Percentiles rank a stretch among this genome's conserved stretches.
These are phyloP conservation scores for Stellera chamaejasme DNA, from an alignment of 345 rosid genomes.

Conservation along the genomic window DNA sequence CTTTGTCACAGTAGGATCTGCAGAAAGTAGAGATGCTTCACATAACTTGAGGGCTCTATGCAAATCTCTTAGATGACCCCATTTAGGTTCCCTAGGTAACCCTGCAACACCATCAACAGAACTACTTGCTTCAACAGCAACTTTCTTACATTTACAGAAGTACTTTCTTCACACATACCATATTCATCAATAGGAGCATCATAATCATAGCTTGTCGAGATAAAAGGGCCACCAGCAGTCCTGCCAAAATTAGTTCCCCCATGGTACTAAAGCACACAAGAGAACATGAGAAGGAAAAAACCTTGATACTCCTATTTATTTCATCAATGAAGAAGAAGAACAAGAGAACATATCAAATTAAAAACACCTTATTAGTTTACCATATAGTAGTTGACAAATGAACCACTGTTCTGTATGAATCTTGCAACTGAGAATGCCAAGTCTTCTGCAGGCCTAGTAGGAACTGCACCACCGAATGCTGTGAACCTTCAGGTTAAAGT, in stretches of 20 bases:
- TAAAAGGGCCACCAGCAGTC: constrained; percentile 92
- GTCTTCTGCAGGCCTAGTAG: constrained; percentile 69
- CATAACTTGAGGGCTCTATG: constrained; percentile 54
- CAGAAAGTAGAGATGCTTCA: constrained; percentile 48
- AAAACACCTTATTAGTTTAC: constrained; percentile 22
- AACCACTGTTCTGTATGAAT: constrained; percentile 65
- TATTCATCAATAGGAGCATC: constrained; percentile 97
- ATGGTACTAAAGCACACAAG: constrained; percentile 48
- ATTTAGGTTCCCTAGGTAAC: constrained; percentile 50
- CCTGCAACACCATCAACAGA: constrained; percentile 27
- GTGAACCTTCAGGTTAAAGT: constrained; percentile 33
- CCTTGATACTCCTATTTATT: not conserved
- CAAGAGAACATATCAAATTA: not conserved
- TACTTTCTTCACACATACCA: constrained; percentile 26
- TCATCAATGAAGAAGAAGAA: not conserved
- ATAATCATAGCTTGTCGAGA: constrained; percentile 94
- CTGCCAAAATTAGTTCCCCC: constrained; percentile 94
- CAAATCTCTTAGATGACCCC: constrained; percentile 60
- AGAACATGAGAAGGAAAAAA: not conserved
- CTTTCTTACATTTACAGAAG: not conserved
- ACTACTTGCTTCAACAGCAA: not conserved
- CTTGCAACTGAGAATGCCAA: constrained; percentile 63
- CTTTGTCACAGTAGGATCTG: constrained; percentile 26
- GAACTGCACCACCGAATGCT: constrained; percentile 57
- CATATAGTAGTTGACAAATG: constrained; percentile 71